A percentile compares a stretch with the other conserved stretches of the same genome.
phyloP scores from a whole-genome alignment of 2,329 filamentous ascomycete species.

The Colletotrichum higginsianum region DNA sequence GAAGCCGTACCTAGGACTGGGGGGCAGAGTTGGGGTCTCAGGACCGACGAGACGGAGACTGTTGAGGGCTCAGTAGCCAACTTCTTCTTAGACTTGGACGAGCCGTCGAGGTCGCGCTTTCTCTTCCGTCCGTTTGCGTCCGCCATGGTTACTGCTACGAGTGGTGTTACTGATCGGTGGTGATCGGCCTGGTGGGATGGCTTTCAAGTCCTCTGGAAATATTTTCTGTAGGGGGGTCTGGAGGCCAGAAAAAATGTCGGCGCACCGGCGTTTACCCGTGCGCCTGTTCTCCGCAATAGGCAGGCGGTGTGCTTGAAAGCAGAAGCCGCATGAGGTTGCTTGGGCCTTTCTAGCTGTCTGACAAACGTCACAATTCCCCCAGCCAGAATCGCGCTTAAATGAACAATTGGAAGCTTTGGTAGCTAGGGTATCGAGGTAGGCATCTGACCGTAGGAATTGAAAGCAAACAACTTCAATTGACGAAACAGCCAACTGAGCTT shows the following conservation, averaged over 20 bases:
- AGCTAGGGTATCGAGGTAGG: too few species aligned
- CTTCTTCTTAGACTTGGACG: conserved; percentile 65
- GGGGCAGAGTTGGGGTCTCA: conserved; percentile 62
- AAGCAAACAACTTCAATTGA: too few species aligned
- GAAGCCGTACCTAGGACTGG: conserved; percentile 66
- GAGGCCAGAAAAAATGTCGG: conserved; percentile 32
- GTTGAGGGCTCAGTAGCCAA: conserved; percentile 54
- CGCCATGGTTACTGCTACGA: conserved; percentile 51
- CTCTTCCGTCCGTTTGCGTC: conserved; percentile 65
- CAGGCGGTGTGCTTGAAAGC: conserved; percentile 20
- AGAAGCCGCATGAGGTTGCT: not conserved
- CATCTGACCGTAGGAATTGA: too few species aligned
- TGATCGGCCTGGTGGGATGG: conserved; percentile 27
- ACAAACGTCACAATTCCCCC: not conserved
- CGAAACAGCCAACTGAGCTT: too few species aligned
- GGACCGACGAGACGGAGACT: conserved; percentile 63
- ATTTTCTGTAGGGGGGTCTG: conserved; percentile 42
- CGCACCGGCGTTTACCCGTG: conserved; percentile 27
- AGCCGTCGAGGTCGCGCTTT: conserved; percentile 63
- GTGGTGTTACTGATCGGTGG: not conserved
- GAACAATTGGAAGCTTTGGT: not conserved
- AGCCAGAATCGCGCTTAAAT: not conserved
- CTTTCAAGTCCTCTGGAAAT: conserved; percentile 36
- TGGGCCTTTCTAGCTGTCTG: not conserved
- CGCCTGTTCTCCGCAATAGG: not conserved